These are phyloP conservation scores for Chaetothyriales sp. DNA, from an alignment of 2,329 filamentous ascomycete genomes.

Conservation along the genomic window DNA sequence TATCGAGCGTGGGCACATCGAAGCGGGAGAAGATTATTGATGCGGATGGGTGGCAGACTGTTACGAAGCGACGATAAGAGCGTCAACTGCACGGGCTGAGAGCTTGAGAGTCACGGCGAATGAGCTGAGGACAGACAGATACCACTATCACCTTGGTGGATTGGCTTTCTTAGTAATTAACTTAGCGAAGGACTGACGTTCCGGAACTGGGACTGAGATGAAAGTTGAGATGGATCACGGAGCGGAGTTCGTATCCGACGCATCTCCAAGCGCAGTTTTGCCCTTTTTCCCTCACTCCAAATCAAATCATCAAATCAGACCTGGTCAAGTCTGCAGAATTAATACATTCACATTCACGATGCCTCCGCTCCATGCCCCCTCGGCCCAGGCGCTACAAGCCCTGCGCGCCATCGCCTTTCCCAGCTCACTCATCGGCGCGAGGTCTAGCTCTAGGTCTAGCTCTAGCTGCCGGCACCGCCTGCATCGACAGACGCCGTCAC, in stretches of 20 bases:
- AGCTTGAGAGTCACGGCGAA: no score
- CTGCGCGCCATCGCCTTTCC: constrained; percentile 20
- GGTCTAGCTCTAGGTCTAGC: no score
- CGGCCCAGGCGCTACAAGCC: constrained; percentile 27
- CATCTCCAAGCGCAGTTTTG: not conserved
- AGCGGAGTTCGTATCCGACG: not conserved
- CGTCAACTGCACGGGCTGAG: not conserved
- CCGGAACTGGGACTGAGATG: no score
- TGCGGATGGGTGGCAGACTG: constrained; percentile 9
- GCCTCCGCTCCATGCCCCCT: constrained; percentile 19
- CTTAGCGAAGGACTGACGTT: no score
- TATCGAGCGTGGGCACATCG: constrained; percentile 1
- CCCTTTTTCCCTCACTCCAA: no score
- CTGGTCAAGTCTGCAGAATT: no score
- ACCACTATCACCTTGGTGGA: no score
- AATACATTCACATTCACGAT: constrained; percentile 4
- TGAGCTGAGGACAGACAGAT: no score
- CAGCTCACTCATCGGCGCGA: constrained; percentile 2
- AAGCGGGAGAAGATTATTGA: not conserved
- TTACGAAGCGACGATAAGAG: not conserved
- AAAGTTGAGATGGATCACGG: no score
- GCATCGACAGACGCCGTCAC: not conserved
- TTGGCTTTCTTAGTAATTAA: no score
- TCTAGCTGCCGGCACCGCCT: not conserved
- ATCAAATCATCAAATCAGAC: no score